Percentiles rank a stretch among this genome's conserved stretches.
Conservation (phyloP, 176 grass and related monocot species). For the Rhynchospora tenuis region DNA sequence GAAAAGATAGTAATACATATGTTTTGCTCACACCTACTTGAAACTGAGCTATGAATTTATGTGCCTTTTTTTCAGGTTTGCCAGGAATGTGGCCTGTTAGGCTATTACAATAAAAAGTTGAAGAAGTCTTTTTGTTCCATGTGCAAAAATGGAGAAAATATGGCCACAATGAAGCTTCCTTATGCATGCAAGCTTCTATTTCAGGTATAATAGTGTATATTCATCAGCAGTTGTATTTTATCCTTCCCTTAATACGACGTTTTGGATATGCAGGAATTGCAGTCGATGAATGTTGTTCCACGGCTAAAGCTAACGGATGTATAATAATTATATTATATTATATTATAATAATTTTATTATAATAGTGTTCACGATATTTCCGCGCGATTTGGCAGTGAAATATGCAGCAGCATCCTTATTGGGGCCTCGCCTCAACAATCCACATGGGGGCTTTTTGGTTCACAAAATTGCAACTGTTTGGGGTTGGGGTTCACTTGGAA, state of each 20-base stretch:
- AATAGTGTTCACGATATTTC: no score
- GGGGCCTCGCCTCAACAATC: no score
- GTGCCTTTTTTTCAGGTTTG: slow-evolving; percentile 60
- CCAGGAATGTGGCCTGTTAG: slow-evolving; percentile 75
- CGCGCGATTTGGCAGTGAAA: no score
- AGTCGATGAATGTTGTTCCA: slow-evolving; percentile 86
- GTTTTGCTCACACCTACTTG: not conserved
- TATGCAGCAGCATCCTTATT: no score
- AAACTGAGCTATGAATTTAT: not conserved
- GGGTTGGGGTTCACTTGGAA: no score
- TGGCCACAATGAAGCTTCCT: slow-evolving; percentile 94
- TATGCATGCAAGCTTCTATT: slow-evolving; percentile 99
- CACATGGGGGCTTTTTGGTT: no score
- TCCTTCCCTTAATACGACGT: not conserved
- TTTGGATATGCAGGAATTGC: slow-evolving; percentile 53
- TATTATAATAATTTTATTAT: slow-evolving; percentile 16
- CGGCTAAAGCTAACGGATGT: slow-evolving; percentile 64
- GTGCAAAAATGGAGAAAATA: slow-evolving; percentile 94
- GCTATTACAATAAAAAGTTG: slow-evolving; percentile 86
- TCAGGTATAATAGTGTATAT: slow-evolving; percentile 53
- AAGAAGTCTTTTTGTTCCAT: slow-evolving; percentile 80
- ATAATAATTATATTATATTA: slow-evolving; percentile 11
- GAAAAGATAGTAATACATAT: not conserved
- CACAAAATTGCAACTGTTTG: no score
- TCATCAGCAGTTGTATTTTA: not conserved